These are phyloP conservation scores for Azolla pinnata DNA, from an alignment of 75 land plant species.

Conservation along the genomic window DNA sequence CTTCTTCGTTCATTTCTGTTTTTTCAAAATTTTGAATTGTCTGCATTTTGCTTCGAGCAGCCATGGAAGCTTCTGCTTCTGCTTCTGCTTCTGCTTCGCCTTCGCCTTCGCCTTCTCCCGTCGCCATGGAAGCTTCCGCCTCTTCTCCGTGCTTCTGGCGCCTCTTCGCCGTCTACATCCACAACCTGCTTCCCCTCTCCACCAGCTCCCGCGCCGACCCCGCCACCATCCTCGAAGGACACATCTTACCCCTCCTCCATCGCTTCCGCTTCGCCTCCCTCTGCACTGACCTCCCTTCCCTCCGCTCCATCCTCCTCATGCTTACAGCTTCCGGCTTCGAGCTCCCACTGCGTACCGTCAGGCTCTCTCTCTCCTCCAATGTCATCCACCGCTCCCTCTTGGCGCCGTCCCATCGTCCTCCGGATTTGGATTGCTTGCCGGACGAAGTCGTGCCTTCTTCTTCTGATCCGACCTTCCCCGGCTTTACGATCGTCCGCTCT, in stretches of 20 bases:
- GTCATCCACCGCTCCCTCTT: not conserved
- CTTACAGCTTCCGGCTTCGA: slow-evolving; percentile 4
- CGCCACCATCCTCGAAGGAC: slow-evolving; percentile 4
- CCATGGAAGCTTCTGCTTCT: too few relatives aligned
- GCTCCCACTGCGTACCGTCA: slow-evolving; percentile 11
- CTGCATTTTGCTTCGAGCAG: too few relatives aligned
- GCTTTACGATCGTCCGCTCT: too few relatives aligned
- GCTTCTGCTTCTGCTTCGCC: too few relatives aligned
- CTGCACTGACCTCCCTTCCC: slow-evolving; percentile 10
- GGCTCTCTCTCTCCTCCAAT: slow-evolving; percentile 1
- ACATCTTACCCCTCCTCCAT: slow-evolving; percentile 13
- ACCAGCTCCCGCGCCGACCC: not conserved
- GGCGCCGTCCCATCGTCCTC: not conserved
- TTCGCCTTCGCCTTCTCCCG: too few relatives aligned
- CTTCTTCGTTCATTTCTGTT: too few relatives aligned
- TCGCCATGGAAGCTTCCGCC: too few relatives aligned
- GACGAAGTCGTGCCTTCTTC: too few relatives aligned
- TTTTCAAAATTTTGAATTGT: too few relatives aligned
- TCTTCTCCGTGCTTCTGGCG: too few relatives aligned
- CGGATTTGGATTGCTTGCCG: not conserved
- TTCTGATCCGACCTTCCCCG: too few relatives aligned
- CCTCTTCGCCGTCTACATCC: not conserved
- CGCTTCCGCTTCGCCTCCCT: slow-evolving; percentile 17
- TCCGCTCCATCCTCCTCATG: slow-evolving; percentile 6
- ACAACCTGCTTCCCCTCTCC: not conserved